Percentiles rank a stretch among this genome's conserved stretches.
Conservation (phyloP, 495 filamentous ascomycete species). For the Penicillium subrubescens region DNA sequence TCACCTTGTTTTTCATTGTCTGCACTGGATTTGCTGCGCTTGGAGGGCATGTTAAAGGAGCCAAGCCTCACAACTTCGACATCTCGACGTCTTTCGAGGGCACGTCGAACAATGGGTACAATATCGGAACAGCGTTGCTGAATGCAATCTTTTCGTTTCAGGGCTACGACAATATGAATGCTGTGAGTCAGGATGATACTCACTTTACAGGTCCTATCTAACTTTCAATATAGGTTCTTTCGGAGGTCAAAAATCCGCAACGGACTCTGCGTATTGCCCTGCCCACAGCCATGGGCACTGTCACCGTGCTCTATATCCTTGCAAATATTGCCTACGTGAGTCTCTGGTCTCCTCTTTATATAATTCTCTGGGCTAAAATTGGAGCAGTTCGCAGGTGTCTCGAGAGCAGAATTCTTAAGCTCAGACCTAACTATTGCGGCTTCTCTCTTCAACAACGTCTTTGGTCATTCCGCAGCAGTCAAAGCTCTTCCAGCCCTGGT, state of each 20-base stretch:
- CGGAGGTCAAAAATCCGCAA: slow-evolving; percentile 69
- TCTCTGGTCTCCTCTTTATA: not conserved
- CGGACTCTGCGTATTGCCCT: slow-evolving; percentile 63
- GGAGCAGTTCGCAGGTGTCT: slow-evolving; percentile 28
- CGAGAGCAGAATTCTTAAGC: slow-evolving; percentile 28
- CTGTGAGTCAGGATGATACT: slow-evolving; percentile 4
- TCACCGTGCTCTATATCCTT: slow-evolving; percentile 62
- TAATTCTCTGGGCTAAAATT: not conserved
- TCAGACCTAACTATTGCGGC: slow-evolving; percentile 33
- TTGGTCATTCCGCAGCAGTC: slow-evolving; percentile 27
- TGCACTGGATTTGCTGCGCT: slow-evolving; percentile 45
- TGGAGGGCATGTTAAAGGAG: slow-evolving; percentile 27
- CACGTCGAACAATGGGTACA: slow-evolving; percentile 32
- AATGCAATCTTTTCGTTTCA: slow-evolving; percentile 33
- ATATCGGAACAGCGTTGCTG: slow-evolving; percentile 30
- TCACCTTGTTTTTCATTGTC: slow-evolving; percentile 44
- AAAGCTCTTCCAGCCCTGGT: slow-evolving; percentile 47
- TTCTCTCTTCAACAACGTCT: slow-evolving; percentile 32
- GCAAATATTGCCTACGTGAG: slow-evolving; percentile 64
- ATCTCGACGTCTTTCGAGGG: slow-evolving; percentile 26
- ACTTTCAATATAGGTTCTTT: slow-evolving; percentile 56
- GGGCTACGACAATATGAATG: slow-evolving; percentile 31
- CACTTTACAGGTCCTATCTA: not conserved
- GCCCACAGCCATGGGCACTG: slow-evolving; percentile 57
- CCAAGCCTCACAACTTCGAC: slow-evolving; percentile 26